These are phyloP conservation scores for Rhodocollybia butyracea DNA, from an alignment of 768 basidiomycete genomes.

Conservation along the genomic window DNA sequence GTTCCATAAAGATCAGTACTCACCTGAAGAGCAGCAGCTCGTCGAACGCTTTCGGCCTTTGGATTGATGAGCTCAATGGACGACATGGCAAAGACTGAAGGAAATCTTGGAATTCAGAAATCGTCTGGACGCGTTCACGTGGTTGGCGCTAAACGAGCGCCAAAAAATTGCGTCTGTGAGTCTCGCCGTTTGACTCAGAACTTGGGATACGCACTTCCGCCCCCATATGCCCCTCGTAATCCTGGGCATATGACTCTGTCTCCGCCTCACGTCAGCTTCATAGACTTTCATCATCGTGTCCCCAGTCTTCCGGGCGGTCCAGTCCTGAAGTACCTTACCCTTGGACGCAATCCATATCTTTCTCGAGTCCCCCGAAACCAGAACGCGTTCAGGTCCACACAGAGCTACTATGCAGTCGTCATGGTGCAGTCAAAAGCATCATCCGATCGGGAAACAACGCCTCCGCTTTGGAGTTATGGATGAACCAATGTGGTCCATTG, in stretches of 20 bases:
- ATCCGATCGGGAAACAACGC: background rate
- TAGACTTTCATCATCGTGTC: too few species aligned
- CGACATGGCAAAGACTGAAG: background rate
- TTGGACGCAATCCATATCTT: background rate
- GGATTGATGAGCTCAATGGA: conserved; percentile 92
- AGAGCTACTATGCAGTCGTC: background rate
- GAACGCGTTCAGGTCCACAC: background rate
- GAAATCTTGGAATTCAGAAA: background rate
- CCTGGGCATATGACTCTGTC: background rate
- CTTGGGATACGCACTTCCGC: conserved; percentile 22
- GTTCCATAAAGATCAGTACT: conserved; percentile 15
- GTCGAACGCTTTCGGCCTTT: conserved; percentile 89
- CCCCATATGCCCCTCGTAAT: conserved; percentile 36
- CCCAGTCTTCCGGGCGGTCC: background rate
- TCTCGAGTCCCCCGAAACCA: background rate
- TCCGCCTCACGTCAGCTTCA: background rate
- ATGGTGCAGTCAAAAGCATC: background rate
- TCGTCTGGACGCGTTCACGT: background rate
- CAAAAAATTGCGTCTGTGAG: background rate
- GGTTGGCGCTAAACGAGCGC: background rate
- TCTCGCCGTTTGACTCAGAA: background rate
- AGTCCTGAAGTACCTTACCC: background rate
- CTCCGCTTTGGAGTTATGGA: background rate
- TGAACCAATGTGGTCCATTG: background rate
- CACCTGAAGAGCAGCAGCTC: conserved; percentile 91